phyloP scores from a whole-genome alignment of 225 moss, liverwort and hornwort species.

The Thuidium tamariscinum region DNA sequence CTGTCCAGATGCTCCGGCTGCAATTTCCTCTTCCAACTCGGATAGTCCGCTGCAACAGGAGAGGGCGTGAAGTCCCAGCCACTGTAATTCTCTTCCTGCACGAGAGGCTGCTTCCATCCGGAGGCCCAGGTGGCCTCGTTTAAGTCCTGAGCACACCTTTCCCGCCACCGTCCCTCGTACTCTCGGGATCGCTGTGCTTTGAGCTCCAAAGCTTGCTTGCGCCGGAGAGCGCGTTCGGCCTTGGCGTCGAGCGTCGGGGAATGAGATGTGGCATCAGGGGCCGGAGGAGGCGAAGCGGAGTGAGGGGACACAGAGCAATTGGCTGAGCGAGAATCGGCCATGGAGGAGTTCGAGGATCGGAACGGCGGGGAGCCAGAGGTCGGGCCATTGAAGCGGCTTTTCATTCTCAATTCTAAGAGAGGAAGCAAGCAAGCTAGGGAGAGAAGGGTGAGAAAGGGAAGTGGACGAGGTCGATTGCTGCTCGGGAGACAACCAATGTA shows the following conservation, averaged over 20 bases:
- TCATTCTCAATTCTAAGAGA: neutral
- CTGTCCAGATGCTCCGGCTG: conserved; percentile 8
- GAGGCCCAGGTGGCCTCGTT: conserved; percentile 11
- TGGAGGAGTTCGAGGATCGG: neutral
- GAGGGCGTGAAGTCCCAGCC: conserved; percentile 25
- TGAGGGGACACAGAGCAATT: neutral
- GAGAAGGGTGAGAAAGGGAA: neutral
- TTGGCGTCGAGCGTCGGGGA: neutral
- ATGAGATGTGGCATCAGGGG: neutral
- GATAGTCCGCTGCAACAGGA: neutral
- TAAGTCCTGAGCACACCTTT: conserved; percentile 15
- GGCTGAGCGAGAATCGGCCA: neutral
- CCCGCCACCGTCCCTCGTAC: conserved; percentile 37
- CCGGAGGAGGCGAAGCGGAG: neutral
- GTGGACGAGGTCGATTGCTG: neutral
- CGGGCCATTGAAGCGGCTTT: conserved; percentile 1
- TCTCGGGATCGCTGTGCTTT: conserved; percentile 26
- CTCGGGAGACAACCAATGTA: neutral
- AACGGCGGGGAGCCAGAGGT: neutral
- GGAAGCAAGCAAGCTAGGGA: neutral
- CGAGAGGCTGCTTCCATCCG: conserved; percentile 34
- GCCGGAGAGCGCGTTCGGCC: conserved; percentile 7
- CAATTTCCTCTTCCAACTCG: conserved; percentile 31
- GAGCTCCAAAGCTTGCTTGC: conserved; percentile 5
- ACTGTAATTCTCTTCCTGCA: conserved; percentile 1